Percentiles rank a stretch among this genome's conserved stretches.
These are phyloP conservation scores for Biscogniauxia marginata DNA, from an alignment of 2,329 filamentous ascomycete genomes.

Conservation along the genomic window DNA sequence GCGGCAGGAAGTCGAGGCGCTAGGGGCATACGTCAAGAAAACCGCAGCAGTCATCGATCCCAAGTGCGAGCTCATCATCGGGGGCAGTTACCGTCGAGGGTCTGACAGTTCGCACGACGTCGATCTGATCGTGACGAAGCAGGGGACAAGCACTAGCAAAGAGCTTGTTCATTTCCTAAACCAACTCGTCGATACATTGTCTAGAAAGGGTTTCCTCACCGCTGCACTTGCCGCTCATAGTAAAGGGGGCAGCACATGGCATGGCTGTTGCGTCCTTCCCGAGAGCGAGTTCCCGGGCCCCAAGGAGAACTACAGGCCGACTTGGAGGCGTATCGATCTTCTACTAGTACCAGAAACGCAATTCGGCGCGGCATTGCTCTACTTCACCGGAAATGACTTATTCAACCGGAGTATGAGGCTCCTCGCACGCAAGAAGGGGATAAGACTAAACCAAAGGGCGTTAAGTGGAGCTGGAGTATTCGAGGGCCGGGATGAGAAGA, in stretches of 20 bases:
- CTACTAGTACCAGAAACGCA: slow-evolving; percentile 77
- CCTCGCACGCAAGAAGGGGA: slow-evolving; percentile 74
- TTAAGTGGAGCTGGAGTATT: slow-evolving; percentile 71
- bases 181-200: slow-evolving; percentile 61
- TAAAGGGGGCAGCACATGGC: slow-evolving; percentile 75
- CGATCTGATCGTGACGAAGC: slow-evolving; percentile 78
- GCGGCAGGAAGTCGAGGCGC: slow-evolving; percentile 68
- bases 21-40: slow-evolving; percentile 63
- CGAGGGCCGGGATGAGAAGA: slow-evolving; percentile 72
- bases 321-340: slow-evolving; percentile 83
- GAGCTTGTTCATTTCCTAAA: slow-evolving; percentile 64
- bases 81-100: slow-evolving; percentile 84
- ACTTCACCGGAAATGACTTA: slow-evolving; percentile 93
- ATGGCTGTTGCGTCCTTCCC: slow-evolving; percentile 77
- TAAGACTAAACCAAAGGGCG: slow-evolving; percentile 82
- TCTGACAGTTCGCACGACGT: slow-evolving; percentile 74
- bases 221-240: slow-evolving; percentile 61
- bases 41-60: slow-evolving; percentile 61
- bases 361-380: slow-evolving; percentile 83
- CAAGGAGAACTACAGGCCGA: slow-evolving; percentile 33
- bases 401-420: slow-evolving; percentile 87
- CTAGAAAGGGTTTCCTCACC: slow-evolving; percentile 63
- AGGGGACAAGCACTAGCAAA: slow-evolving; percentile 48
- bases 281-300: slow-evolving; percentile 27
- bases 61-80: slow-evolving; percentile 67